These are phyloP conservation scores for Stevia rebaudiana DNA, from an alignment of 140 eudicot species.

Conservation along the genomic window DNA sequence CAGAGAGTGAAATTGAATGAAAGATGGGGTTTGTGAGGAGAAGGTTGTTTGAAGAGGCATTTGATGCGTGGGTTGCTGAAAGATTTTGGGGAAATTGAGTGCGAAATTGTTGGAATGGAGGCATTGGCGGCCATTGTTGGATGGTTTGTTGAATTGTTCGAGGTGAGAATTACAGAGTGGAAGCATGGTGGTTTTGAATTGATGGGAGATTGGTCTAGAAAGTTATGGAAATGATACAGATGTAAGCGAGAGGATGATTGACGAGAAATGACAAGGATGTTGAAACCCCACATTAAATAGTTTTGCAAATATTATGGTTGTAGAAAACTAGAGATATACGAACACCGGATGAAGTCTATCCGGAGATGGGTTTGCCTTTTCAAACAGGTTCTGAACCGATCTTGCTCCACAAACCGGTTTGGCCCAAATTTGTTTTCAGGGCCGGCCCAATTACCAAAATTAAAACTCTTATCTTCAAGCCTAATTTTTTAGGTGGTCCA, in stretches of 20 bases:
- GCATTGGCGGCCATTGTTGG: conserved; percentile 34
- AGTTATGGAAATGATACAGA: conserved; percentile 23
- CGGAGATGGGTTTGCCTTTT: no score
- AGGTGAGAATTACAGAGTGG: background rate
- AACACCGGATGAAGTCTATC: no score
- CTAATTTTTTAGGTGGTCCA: no score
- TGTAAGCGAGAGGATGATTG: conserved; percentile 15
- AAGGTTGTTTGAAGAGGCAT: conserved; percentile 28
- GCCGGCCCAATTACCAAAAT: no score
- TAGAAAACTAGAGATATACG: no score
- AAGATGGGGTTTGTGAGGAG: conserved; percentile 22
- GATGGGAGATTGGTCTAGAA: conserved; percentile 33
- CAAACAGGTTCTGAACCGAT: no score
- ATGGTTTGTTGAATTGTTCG: background rate
- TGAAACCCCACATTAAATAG: conserved; percentile 18
- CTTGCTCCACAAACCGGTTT: no score
- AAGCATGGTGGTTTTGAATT: conserved; percentile 12
- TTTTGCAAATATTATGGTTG: no score
- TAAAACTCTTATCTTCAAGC: no score
- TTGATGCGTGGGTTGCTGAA: conserved; percentile 18
- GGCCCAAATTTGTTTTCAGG: no score
- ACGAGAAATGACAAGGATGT: conserved; percentile 24
- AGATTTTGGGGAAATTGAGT: conserved; percentile 30
- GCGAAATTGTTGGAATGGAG: conserved; percentile 28
- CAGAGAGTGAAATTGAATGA: conserved; percentile 4